These are phyloP conservation scores for Gelatoporia subvermispora DNA, from an alignment of 768 basidiomycete genomes.

Conservation along the genomic window DNA sequence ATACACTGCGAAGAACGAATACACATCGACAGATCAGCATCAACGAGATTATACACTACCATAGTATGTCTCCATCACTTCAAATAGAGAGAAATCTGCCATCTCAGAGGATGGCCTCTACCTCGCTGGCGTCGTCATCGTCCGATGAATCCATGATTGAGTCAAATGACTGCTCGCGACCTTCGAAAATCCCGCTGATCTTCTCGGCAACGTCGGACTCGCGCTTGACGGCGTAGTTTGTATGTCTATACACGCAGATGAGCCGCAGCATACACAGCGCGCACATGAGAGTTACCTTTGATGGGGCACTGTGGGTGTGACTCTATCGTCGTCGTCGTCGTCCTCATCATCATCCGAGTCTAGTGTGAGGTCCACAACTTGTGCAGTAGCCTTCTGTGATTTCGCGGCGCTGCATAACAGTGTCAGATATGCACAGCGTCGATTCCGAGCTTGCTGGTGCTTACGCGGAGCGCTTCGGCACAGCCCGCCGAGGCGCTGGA, in stretches of 20 bases:
- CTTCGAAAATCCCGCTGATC: slow-evolving; percentile 12
- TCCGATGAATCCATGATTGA: slow-evolving; percentile 46
- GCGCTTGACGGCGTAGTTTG: slow-evolving; percentile 17
- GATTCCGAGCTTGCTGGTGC: slow-evolving; percentile 16
- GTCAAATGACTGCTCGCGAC: slow-evolving; percentile 16
- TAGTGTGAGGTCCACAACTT: slow-evolving; percentile 14
- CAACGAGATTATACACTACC: no score
- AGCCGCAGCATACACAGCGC: background rate
- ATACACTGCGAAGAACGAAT: no score
- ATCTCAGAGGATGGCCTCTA: slow-evolving; percentile 19
- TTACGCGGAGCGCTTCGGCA: slow-evolving; percentile 60
- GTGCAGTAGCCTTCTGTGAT: slow-evolving; percentile 16
- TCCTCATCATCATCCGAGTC: slow-evolving; percentile 18
- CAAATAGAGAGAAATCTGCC: background rate
- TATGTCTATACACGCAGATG: background rate
- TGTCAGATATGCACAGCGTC: background rate
- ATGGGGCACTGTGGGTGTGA: slow-evolving; percentile 30
- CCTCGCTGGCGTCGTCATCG: slow-evolving; percentile 38
- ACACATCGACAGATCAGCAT: no score
- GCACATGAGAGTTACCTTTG: slow-evolving; percentile 18
- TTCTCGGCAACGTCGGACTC: slow-evolving; percentile 10
- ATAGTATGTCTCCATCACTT: no score
- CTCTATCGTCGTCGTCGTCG: slow-evolving; percentile 33
- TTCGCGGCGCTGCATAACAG: slow-evolving; percentile 30
- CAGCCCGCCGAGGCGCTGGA: slow-evolving; percentile 40